Evolutionary conservation across 1,284 basidiomycete species (phyloP), one percentile per base, ranked within the genome.

Genomic region (Moesziomyces sp.): DNA sequence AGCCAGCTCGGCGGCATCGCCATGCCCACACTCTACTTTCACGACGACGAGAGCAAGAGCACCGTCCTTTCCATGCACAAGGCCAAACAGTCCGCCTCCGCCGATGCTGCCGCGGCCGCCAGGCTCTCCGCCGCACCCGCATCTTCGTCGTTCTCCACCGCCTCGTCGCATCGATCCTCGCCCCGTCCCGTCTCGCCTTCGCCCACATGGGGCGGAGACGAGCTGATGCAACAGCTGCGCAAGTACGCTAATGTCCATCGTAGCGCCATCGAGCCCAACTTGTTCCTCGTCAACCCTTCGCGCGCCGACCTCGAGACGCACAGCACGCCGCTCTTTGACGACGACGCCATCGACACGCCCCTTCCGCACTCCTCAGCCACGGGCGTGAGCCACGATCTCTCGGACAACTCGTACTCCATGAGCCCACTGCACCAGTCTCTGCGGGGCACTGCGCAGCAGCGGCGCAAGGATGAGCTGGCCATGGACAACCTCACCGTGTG

Each of bases 251-350:
- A 93, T 77, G 85, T 96, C 52, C 86, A 94, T 66, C 91, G 90
- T 57, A 94, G 90, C 18, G 92, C 87, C 62, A 88, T 91, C 51
- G 92, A 92, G 79, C 90, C 90, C 45, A 89, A 90, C 3, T 86
- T 98, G 4, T 99, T 92, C 86, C 88, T 99, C 44, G 88, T 98
- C 49, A 94, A 99, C 81, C 97, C 96, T 0, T 93, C 91, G 40
- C 88, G 91, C 54, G 88, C 90, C 35, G 96, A 99, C 84, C 89
- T 95, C 34, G 94, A 97, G 71, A 88, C 91, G 0, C 97, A 99
- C 65, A 76, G 83, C 35, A 84, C 81, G 8, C 80, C 80, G 10
- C 52, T 78, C 21, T 85, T 82, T 30, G 83, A 83, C 49, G 85
- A 85, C 44, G 85, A 85, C 48, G 83, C 81, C n/a, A 70, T 82